Base-by-base conservation (phyloP, 2,329 filamentous ascomycete genomes). In the Madurella mycetomatis region DNA sequence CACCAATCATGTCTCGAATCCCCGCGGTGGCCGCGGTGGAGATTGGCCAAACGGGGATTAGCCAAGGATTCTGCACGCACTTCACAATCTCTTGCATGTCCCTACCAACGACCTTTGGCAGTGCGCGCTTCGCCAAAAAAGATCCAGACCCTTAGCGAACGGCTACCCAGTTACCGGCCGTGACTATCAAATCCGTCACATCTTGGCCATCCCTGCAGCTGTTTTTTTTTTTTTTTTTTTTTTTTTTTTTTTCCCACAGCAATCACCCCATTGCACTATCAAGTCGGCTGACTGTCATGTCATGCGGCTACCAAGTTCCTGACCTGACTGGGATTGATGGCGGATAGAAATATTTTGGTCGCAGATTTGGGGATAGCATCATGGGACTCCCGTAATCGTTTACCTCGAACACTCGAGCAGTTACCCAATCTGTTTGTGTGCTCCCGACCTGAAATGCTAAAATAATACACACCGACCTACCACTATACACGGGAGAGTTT, bases 1-100 rank as follows among this genome's bases (percentile, higher is more conserved):
- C 5, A 15, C 59, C 58, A 62, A 62, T 61, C 51, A 59, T 13
- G 39, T 30, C 9, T 7, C 13, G 2, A 12, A 32, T 16, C 15
- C 43, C 42, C 40, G 17, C 46, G 41, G 43, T 43, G 31, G 30
- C 30, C 34, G 30, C 30, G 16, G 41, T 1, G 19, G 18, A 5
- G 8, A 11, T 13, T 17, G 12, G 53, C 48, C 9, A n/a, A 49
- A 42, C 13, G 2, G 44, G 34, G 57, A 17, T 34, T 56, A 56
- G 58, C 13, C 31, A 39, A 5, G 12, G n/a, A 41, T 45, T 37
- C 41, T 41, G 31, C 41, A 13, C 40, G 47, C 41, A 44, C 45
- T 31, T 48, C 34, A 18, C 34, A 40, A 49, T 30, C 41, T 55
- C 40, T 55, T 55, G 51, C 57, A 53, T 54, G 37, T 55, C 41